A percentile compares a stretch with the other conserved stretches of the same genome.
phyloP scores from a whole-genome alignment of 176 grass and related monocot genomes.

The Dactylis glomerata region DNA sequence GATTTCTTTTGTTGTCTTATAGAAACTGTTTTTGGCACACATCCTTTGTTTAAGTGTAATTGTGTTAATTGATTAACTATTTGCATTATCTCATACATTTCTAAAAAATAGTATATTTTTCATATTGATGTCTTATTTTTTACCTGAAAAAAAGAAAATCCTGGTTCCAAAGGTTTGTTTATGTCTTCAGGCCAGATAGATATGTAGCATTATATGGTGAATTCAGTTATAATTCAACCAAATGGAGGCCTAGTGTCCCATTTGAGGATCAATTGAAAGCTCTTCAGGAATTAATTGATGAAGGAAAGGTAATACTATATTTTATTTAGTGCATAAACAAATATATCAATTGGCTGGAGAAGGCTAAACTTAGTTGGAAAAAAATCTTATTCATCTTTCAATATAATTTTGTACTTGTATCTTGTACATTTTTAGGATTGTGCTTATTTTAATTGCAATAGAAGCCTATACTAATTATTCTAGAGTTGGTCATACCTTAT shows the following conservation, averaged over 20 bases:
- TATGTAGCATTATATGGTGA: conserved; percentile 90
- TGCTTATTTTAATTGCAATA: neutral
- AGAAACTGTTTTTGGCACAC: neutral
- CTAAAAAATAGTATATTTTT: neutral
- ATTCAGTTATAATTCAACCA: conserved; percentile 68
- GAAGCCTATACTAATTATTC: neutral
- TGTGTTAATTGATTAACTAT: neutral
- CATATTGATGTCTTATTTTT: neutral
- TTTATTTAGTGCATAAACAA: neutral
- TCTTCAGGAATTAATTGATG: conserved; percentile 74
- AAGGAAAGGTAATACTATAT: conserved; percentile 65
- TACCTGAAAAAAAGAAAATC: neutral
- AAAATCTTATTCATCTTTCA: neutral
- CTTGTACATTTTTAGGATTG: neutral
- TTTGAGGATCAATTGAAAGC: conserved; percentile 74
- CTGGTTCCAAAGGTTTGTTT: conserved; percentile 13
- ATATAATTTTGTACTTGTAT: neutral
- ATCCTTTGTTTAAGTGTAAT: neutral
- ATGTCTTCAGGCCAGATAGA: conserved; percentile 85
- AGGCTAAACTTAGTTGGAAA: neutral
- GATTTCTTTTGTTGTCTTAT: neutral
- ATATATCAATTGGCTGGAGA: neutral
- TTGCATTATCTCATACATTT: neutral
- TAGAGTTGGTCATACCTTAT: neutral
- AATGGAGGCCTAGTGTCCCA: conserved; percentile 86